phyloP scores from a whole-genome alignment of 257 asterid genomes.

The Nicotiana benthamiana region DNA sequence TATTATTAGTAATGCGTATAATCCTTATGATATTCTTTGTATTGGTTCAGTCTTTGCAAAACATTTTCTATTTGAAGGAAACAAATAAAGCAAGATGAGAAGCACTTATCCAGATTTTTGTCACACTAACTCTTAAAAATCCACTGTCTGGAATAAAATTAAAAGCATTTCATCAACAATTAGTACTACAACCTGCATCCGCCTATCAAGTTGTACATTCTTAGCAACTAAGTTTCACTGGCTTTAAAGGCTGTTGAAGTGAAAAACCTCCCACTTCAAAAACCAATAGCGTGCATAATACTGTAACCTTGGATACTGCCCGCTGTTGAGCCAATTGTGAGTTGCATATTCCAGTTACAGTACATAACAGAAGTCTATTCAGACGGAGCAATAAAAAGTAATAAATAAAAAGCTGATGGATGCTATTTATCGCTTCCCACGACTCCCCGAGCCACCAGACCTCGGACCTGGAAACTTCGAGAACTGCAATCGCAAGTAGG shows the following conservation, averaged over 20 bases:
- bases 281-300: background rate
- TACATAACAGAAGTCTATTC: background rate
- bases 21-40: too few relatives aligned
- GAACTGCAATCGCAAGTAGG: constrained; percentile 41
- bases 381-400: background rate
- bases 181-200: background rate
- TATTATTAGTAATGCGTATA: too few relatives aligned
- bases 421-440: constrained; percentile 29
- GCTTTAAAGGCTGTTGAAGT: background rate
- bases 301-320: background rate
- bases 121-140: background rate
- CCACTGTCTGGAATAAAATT: background rate
- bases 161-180: background rate
- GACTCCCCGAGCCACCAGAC: constrained; percentile 28
- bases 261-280: background rate
- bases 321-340: background rate
- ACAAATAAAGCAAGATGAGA: background rate
- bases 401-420: background rate
- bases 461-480: constrained; percentile 48
- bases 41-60: too few relatives aligned
- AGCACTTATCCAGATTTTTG: background rate
- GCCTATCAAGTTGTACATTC: background rate
- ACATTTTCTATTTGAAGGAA: too few relatives aligned
- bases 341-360: background rate
- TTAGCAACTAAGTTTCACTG: background rate